phyloP scores from a whole-genome alignment of 768 basidiomycete genomes.

The Phylloporus sp. region DNA sequence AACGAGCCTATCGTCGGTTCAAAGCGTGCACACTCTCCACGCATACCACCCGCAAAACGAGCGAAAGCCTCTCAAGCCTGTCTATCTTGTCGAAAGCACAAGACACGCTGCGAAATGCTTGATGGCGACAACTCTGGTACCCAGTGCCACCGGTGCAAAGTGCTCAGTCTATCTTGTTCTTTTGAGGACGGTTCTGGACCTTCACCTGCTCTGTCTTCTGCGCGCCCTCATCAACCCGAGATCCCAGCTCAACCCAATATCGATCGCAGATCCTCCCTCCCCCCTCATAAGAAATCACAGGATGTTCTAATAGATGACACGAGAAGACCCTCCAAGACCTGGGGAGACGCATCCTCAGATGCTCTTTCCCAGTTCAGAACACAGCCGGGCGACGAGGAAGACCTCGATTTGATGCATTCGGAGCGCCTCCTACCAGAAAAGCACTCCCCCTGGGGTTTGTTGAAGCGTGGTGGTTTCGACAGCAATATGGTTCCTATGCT shows the following conservation, averaged over 20 bases:
- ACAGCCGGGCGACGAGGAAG: slow-evolving; percentile 18
- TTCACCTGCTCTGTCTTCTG: slow-evolving; percentile 14
- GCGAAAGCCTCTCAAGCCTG: slow-evolving; percentile 45
- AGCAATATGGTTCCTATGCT: slow-evolving; percentile 45
- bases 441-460: slow-evolving; percentile 37
- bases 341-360: slow-evolving; percentile 16
- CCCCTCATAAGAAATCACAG: slow-evolving; percentile 19
- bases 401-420: slow-evolving; percentile 30
- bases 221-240: slow-evolving; percentile 20
- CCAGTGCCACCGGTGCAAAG: slow-evolving; percentile 49
- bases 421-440: slow-evolving; percentile 36
- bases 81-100: slow-evolving; percentile 43
- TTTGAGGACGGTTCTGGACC: slow-evolving; percentile 35
- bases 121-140: slow-evolving; percentile 35
- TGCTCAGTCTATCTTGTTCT: slow-evolving; percentile 44
- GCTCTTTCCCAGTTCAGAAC: slow-evolving; percentile 17
- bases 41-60: slow-evolving; percentile 32
- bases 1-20: slow-evolving; percentile 22
- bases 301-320: slow-evolving; percentile 22
- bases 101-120: slow-evolving; percentile 49
- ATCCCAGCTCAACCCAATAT: slow-evolving; percentile 13
- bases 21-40: slow-evolving; percentile 32
- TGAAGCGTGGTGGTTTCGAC: slow-evolving; percentile 37
- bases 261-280: slow-evolving; percentile 24
- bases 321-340: slow-evolving; percentile 17